These are phyloP conservation scores for Mycena haematopus DNA, from an alignment of 768 basidiomycete species.

Conservation along the genomic window DNA sequence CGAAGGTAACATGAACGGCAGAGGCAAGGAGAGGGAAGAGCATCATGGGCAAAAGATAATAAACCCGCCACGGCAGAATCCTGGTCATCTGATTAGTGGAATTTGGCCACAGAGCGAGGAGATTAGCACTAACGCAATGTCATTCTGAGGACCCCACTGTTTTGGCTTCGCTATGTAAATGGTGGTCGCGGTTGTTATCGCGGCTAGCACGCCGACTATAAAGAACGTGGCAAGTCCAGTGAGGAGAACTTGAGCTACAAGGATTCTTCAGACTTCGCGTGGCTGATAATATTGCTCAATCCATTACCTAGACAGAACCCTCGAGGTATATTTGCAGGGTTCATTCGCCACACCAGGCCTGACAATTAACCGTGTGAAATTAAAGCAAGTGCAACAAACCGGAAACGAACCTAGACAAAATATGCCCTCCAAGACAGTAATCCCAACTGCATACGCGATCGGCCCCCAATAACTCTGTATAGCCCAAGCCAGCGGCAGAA, in stretches of 20 bases:
- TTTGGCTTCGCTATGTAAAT: slow-evolving; percentile 26
- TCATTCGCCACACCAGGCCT: slow-evolving; percentile 27
- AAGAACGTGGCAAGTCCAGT: slow-evolving; percentile 15
- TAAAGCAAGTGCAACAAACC: not conserved
- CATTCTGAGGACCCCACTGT: slow-evolving; percentile 19
- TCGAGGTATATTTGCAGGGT: slow-evolving; percentile 16
- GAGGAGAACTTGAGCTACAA: slow-evolving; percentile 18
- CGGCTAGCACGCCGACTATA: slow-evolving; percentile 21
- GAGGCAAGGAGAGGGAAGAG: slow-evolving; percentile 29
- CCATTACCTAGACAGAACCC: slow-evolving; percentile 21
- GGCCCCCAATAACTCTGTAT: slow-evolving; percentile 26
- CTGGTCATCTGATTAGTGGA: not conserved
- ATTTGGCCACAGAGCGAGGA: not conserved
- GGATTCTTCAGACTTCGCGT: not conserved
- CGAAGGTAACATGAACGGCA: slow-evolving; percentile 21
- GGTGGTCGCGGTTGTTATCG: slow-evolving; percentile 25
- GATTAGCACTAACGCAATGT: slow-evolving; percentile 1
- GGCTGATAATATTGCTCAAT: not conserved
- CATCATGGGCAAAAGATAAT: slow-evolving; percentile 25
- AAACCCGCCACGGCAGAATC: slow-evolving; percentile 17
- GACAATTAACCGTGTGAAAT: not conserved
- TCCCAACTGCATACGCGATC: slow-evolving; percentile 24
- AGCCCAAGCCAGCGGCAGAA: slow-evolving; percentile 26
- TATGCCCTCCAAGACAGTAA: slow-evolving; percentile 21
- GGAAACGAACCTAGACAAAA: slow-evolving; percentile 24